These are phyloP conservation scores for Westerdykella ornata DNA, from an alignment of 2,329 filamentous ascomycete genomes.

Conservation along the genomic window DNA sequence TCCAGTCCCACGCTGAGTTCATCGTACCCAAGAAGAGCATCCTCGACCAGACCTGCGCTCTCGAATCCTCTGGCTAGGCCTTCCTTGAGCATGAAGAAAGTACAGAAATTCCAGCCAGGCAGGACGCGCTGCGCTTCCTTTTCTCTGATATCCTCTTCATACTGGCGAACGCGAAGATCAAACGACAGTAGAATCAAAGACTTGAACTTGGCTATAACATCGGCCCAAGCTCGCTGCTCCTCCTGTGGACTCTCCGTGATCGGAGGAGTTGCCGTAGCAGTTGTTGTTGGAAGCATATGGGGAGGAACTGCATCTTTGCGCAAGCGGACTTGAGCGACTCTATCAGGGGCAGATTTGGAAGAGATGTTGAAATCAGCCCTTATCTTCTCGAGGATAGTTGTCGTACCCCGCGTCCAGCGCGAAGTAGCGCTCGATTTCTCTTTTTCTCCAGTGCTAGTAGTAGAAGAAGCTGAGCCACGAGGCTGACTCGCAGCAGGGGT, in stretches of 20 bases:
- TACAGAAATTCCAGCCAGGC: constrained; percentile 98
- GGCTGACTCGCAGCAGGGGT: constrained; percentile 74
- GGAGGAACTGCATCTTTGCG: constrained; percentile 44
- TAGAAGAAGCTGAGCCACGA: constrained; percentile 49
- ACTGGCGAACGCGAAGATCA: constrained; percentile 82
- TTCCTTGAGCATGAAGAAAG: constrained; percentile 97
- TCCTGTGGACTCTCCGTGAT: constrained; percentile 64
- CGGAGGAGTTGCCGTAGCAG: constrained; percentile 30
- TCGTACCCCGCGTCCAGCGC: constrained; percentile 71
- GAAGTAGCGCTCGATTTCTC: constrained; percentile 62
- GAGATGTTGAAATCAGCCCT: constrained; percentile 81
- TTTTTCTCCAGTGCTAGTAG: constrained; percentile 47
- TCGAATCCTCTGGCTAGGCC: constrained; percentile 90
- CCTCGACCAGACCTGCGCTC: constrained; percentile 90
- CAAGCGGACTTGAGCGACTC: constrained; percentile 79
- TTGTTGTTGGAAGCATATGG: constrained; percentile 40
- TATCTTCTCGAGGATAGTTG: constrained; percentile 82
- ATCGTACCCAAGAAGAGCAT: constrained; percentile 90
- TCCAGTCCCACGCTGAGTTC: constrained; percentile 86
- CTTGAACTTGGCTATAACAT: constrained; percentile 81
- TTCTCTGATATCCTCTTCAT: constrained; percentile 95
- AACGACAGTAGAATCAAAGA: constrained; percentile 81
- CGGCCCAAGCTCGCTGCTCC: constrained; percentile 72
- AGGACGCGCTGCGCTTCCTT: constrained; percentile 80
- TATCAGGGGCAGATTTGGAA: constrained; percentile 65